Evolutionary conservation across 176 grass and related monocot genomes (phyloP).

Genomic region (Aegilops bicornis): DNA sequence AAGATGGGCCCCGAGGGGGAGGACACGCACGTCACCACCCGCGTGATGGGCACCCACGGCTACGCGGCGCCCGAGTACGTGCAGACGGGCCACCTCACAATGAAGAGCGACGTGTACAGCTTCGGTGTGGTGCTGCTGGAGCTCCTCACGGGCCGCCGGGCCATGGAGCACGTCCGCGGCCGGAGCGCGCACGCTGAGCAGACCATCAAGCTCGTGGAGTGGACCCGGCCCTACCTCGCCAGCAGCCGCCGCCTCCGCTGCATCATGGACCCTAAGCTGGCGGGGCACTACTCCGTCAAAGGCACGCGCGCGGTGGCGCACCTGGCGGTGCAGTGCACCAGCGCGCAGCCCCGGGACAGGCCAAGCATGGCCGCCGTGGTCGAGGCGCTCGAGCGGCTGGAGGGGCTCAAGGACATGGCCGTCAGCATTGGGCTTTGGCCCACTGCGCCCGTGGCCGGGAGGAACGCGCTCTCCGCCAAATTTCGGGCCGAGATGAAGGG

Average conservation of each 20-base stretch:
- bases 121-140: constrained; percentile 90
- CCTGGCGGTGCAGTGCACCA: constrained; percentile 69
- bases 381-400: constrained; percentile 53
- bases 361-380: constrained; percentile 63
- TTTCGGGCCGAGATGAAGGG: constrained; percentile 51
- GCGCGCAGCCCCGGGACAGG: constrained; percentile 63
- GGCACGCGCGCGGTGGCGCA: constrained; percentile 63
- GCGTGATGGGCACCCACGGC: constrained; percentile 98
- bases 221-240: constrained; percentile 65
- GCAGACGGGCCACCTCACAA: constrained; percentile 88
- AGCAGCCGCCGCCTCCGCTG: constrained; percentile 73
- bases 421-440: constrained; percentile 62
- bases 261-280: constrained; percentile 69
- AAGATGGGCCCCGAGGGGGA: constrained; percentile 90
- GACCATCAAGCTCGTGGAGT: constrained; percentile 81
- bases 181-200: constrained; percentile 34
- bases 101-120: constrained; percentile 91
- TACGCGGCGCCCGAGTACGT: constrained; percentile 95
- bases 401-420: constrained; percentile 89
- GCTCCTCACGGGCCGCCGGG: constrained; percentile 82
- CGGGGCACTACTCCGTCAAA: constrained; percentile 74
- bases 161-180: constrained; percentile 58
- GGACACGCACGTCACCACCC: constrained; percentile 91
- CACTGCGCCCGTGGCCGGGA: constrained; percentile 38
- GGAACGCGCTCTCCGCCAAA: constrained; percentile 81